A percentile compares a stretch with the other conserved stretches of the same genome.
phyloP scores from a whole-genome alignment of 805 yeast genomes.

The Yarrowia sp. region DNA sequence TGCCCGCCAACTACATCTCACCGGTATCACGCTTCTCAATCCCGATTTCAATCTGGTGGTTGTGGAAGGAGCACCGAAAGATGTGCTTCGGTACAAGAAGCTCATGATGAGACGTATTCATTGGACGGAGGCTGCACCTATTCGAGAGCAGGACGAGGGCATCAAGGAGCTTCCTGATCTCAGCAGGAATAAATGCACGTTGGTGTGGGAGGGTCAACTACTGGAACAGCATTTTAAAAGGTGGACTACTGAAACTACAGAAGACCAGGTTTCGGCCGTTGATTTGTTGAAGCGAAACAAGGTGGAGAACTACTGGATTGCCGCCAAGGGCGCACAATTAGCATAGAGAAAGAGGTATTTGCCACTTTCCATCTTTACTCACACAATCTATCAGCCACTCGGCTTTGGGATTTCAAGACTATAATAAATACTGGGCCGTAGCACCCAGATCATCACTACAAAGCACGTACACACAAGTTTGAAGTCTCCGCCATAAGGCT shows the following conservation, averaged over 20 bases:
- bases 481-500: slow-evolving; percentile 12
- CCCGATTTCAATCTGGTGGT: slow-evolving; percentile 53
- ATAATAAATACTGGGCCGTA: too few species aligned
- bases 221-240: slow-evolving; percentile 52
- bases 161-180: slow-evolving; percentile 30
- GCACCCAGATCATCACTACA: too few species aligned
- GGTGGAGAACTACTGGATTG: slow-evolving; percentile 56
- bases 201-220: slow-evolving; percentile 73
- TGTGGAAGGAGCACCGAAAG: slow-evolving; percentile 69
- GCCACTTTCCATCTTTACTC: too few species aligned
- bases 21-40: slow-evolving; percentile 49
- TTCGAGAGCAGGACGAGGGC: slow-evolving; percentile 30
- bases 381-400: too few species aligned
- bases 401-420: too few species aligned
- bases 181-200: slow-evolving; percentile 44
- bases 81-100: slow-evolving; percentile 59
- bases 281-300: slow-evolving; percentile 49
- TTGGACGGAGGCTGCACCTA: slow-evolving; percentile 58
- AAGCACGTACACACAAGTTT: neutral
- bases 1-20: slow-evolving; percentile 66
- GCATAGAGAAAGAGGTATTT: too few species aligned
- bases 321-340: slow-evolving; percentile 5
- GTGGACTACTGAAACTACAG: slow-evolving; percentile 64
- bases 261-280: slow-evolving; percentile 50
- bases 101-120: slow-evolving; percentile 58